phyloP scores from a whole-genome alignment of 2,329 filamentous ascomycete species.

The Keithomyces neogunnii region DNA sequence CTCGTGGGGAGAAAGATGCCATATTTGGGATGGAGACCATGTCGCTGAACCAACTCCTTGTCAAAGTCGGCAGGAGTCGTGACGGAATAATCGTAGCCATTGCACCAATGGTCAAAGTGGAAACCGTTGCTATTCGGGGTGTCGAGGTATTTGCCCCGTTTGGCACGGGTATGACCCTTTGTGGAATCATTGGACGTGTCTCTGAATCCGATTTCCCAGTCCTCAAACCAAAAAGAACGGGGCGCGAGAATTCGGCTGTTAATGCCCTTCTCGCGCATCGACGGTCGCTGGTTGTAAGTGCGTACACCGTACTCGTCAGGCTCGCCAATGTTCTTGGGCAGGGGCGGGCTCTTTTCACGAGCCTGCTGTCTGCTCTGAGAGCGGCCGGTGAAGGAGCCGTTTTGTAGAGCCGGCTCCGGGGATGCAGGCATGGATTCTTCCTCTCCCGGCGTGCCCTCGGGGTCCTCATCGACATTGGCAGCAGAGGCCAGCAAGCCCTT shows the following conservation, averaged over 20 bases:
- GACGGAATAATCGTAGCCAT: slow-evolving; percentile 42
- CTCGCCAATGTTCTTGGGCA: slow-evolving; percentile 32
- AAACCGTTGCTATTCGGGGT: slow-evolving; percentile 44
- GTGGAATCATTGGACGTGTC: slow-evolving; percentile 49
- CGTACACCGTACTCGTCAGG: slow-evolving; percentile 46
- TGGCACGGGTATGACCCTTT: slow-evolving; percentile 42
- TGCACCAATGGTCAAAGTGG: slow-evolving; percentile 46
- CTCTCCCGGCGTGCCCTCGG: slow-evolving; percentile 24
- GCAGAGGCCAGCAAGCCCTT: slow-evolving; percentile 32
- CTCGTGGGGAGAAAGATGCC: slow-evolving; percentile 44
- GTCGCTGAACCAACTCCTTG: slow-evolving; percentile 37
- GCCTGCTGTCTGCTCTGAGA: slow-evolving; percentile 21
- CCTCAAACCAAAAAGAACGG: slow-evolving; percentile 36
- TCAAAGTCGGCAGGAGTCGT: slow-evolving; percentile 43
- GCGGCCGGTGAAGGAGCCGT: slow-evolving; percentile 15
- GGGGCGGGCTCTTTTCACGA: slow-evolving; percentile 28
- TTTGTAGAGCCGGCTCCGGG: slow-evolving; percentile 23
- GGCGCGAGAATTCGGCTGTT: slow-evolving; percentile 46
- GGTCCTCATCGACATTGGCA: slow-evolving; percentile 25
- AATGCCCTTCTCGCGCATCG: slow-evolving; percentile 30
- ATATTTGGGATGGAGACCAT: slow-evolving; percentile 43
- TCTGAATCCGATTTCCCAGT: slow-evolving; percentile 50
- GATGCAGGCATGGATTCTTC: slow-evolving; percentile 28
- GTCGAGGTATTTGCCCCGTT: slow-evolving; percentile 45
- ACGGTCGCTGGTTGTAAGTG: slow-evolving; percentile 31